A percentile compares a stretch with the other conserved stretches of the same genome.
Evolutionary conservation across 2,329 filamentous ascomycete genomes (phyloP).

Genomic region (Aphanocladium album): DNA sequence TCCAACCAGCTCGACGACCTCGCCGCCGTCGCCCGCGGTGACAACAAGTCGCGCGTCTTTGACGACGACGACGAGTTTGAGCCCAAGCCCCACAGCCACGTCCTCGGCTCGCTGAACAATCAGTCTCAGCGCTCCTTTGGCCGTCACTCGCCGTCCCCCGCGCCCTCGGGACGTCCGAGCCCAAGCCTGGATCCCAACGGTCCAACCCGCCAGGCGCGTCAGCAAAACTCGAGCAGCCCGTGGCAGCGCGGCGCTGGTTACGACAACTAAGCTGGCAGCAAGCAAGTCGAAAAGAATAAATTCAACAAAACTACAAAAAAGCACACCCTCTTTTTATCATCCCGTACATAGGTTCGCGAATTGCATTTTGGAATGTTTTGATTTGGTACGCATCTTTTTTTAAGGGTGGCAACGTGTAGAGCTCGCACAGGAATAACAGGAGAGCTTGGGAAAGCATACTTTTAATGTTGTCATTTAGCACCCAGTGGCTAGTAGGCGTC

Average conservation of each 20-base stretch:
- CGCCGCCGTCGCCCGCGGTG: conserved; percentile 81
- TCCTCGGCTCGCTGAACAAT: conserved; percentile 4
- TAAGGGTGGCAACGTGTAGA: neutral
- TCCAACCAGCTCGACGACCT: conserved; percentile 87
- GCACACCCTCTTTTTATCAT: neutral
- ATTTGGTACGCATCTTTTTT: neutral
- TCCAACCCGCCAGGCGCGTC: neutral
- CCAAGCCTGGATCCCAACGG: conserved; percentile 1
- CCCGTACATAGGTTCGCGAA: conserved; percentile 3
- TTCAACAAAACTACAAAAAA: neutral
- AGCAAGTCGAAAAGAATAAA: neutral
- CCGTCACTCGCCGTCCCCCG: neutral
- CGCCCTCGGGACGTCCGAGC: neutral
- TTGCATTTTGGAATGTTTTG: conserved; percentile 8
- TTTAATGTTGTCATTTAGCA: neutral
- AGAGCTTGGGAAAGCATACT: neutral
- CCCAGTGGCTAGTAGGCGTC: neutral
- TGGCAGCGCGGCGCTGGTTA: conserved; percentile 13
- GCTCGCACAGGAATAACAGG: conserved; percentile 4
- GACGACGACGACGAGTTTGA: conserved; percentile 4
- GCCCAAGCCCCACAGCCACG: conserved; percentile 7
- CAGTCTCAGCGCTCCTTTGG: conserved; percentile 7
- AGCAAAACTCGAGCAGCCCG: conserved; percentile 2
- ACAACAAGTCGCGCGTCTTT: conserved; percentile 43
- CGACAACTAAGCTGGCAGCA: neutral